Evolutionary conservation across 148 eudicot species (phyloP).

Genomic region (Persicaria tinctoria): DNA sequence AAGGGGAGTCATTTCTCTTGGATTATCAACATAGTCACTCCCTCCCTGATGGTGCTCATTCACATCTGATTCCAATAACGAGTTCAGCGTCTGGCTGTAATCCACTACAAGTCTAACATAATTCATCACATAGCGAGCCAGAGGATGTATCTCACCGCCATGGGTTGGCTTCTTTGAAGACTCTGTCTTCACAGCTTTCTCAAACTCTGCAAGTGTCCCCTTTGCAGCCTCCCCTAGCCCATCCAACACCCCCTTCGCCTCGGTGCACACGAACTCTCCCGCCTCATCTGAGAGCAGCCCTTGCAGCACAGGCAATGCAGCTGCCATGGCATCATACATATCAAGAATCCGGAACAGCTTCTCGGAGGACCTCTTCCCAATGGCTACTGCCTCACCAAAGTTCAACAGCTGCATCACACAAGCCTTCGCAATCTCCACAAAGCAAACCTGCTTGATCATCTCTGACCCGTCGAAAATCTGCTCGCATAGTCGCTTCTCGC

Average conservation of each 20-base stretch:
- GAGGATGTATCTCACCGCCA: conserved; percentile 79
- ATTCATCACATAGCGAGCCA: conserved; percentile 89
- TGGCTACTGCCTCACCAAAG: conserved; percentile 83
- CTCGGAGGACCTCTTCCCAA: conserved; percentile 70
- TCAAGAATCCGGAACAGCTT: conserved; percentile 79
- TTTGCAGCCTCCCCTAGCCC: conserved; percentile 63
- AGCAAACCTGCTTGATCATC: conserved; percentile 60
- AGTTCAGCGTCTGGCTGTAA: conserved; percentile 60
- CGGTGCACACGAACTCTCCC: conserved; percentile 52
- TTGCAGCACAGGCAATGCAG: conserved; percentile 45
- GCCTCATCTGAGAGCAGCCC: conserved; percentile 49
- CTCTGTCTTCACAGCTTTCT: conserved; percentile 74
- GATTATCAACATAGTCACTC: conserved; percentile 18
- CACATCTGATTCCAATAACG: conserved; percentile 35
- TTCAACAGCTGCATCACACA: conserved; percentile 77
- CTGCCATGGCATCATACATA: conserved; percentile 73
- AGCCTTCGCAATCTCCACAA: conserved; percentile 65
- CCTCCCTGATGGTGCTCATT: conserved; percentile 9
- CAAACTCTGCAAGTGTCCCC: conserved; percentile 80
- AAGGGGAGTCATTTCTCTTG: conserved; percentile 39
- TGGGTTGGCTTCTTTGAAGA: conserved; percentile 45
- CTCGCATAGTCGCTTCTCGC: conserved; percentile 77
- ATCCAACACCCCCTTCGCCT: conserved; percentile 64
- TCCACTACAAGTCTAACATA: conserved; percentile 75
- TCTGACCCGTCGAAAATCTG: conserved; percentile 58